Evolutionary conservation across 2,329 filamentous ascomycete genomes (phyloP).

Genomic region (Macrophomina pseudophaseolina): DNA sequence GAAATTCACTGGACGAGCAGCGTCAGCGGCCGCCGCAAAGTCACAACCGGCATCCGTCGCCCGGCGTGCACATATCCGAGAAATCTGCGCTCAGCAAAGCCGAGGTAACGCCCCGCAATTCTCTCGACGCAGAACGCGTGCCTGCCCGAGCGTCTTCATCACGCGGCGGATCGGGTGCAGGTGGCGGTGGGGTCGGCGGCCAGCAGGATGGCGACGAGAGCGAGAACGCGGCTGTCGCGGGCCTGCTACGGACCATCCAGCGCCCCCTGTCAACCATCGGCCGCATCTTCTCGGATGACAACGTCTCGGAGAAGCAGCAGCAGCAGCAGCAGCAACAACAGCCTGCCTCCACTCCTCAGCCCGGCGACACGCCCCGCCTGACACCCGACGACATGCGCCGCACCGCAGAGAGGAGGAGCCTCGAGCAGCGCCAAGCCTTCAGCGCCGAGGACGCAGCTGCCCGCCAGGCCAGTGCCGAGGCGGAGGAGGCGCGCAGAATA

Average conservation of each 20-base stretch:
- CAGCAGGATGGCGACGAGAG: conserved; percentile 65
- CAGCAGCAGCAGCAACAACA: conserved; percentile 29
- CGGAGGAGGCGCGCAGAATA: conserved; percentile 82
- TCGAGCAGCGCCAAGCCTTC: conserved; percentile 46
- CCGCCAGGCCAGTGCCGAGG: conserved; percentile 86
- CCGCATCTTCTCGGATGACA: conserved; percentile 85
- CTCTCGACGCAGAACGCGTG: conserved; percentile 63
- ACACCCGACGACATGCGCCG: conserved; percentile 47
- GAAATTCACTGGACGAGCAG: conserved; percentile 64
- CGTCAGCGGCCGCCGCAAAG: conserved; percentile 32
- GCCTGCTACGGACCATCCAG: conserved; percentile 88
- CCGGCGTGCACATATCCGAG: conserved; percentile 51
- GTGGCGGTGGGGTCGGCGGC: neutral
- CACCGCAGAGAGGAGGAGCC: conserved; percentile 28
- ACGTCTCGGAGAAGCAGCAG: conserved; percentile 34
- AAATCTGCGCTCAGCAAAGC: conserved; percentile 58
- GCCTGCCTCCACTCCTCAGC: conserved; percentile 53
- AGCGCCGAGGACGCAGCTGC: conserved; percentile 87
- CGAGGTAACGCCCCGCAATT: conserved; percentile 65
- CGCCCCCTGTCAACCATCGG: conserved; percentile 89
- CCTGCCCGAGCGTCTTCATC: conserved; percentile 61
- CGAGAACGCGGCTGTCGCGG: conserved; percentile 75
- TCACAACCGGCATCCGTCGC: conserved; percentile 47
- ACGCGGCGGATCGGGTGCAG: conserved; percentile 29
- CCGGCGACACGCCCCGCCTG: conserved; percentile 56